Percentiles rank a stretch among this genome's conserved stretches.
Conservation (phyloP, 345 rosid species). For the Citrus inodora region DNA sequence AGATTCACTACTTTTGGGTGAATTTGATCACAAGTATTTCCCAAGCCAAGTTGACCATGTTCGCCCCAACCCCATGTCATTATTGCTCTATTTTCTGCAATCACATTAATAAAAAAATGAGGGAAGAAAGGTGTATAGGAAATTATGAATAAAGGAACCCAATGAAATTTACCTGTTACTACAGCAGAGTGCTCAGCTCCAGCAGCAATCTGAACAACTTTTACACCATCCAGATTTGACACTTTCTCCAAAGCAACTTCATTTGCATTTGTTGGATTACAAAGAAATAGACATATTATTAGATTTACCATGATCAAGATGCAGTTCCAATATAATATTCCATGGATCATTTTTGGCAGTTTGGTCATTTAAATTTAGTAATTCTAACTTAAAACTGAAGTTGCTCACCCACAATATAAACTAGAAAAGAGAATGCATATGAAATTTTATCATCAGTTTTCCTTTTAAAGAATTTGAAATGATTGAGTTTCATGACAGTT, state of each 20-base stretch:
- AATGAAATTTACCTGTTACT: slow-evolving; percentile 46
- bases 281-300: neutral
- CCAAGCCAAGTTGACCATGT: slow-evolving; percentile 90
- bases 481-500: neutral
- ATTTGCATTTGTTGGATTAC: slow-evolving; percentile 14
- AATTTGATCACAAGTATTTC: slow-evolving; percentile 54
- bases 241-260: slow-evolving; percentile 44
- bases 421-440: neutral
- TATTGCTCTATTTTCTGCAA: slow-evolving; percentile 56
- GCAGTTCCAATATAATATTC: neutral
- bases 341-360: neutral
- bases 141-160: neutral
- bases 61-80: slow-evolving; percentile 99
- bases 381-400: neutral
- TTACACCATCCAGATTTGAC: slow-evolving; percentile 34
- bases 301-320: neutral
- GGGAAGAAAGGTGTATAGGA: neutral
- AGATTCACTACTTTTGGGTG: slow-evolving; percentile 45
- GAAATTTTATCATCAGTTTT: neutral
- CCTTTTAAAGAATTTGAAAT: neutral
- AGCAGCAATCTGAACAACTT: slow-evolving; percentile 56
- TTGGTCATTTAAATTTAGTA: neutral
- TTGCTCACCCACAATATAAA: neutral
- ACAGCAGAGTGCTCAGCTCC: slow-evolving; percentile 93
- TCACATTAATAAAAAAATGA: neutral